Percentiles rank a stretch among this genome's conserved stretches.
Conservation (phyloP, 441 rosid genomes). For the Corymbia calophylla region DNA sequence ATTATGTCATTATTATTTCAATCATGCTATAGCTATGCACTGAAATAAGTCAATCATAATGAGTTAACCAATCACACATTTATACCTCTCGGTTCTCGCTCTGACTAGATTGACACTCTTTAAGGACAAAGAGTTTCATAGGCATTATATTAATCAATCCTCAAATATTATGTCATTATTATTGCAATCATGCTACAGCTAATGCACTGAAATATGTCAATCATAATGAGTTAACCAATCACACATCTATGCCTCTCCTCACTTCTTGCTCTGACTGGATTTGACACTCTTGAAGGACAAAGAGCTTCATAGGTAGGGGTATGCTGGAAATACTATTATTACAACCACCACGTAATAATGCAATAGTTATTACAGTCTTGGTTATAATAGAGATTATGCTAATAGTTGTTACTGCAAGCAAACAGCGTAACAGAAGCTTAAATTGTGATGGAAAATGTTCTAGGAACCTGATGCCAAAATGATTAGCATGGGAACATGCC, state of each 20-base stretch:
- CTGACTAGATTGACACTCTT: too few relatives aligned
- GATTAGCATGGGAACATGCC: not conserved
- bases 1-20: not conserved
- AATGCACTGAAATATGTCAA: not conserved
- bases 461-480: not conserved
- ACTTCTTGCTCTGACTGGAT: fast-evolving
- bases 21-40: not conserved
- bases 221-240: not conserved
- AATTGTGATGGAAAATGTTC: not conserved
- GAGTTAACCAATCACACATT: too few relatives aligned
- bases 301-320: not conserved
- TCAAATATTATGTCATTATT: not conserved
- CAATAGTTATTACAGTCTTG: not conserved
- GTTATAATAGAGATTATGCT: not conserved
- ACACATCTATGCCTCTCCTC: not conserved
- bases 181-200: not conserved
- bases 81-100: too few relatives aligned
- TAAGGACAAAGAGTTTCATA: too few relatives aligned
- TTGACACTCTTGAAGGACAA: not conserved
- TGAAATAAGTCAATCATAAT: too few relatives aligned
- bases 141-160: not conserved
- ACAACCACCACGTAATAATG: not conserved
- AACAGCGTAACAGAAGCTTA: not conserved
- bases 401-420: not conserved
- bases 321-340: not conserved